Base-by-base conservation (phyloP, 2,329 filamentous ascomycete species). In the Pestalotiopsis fici region DNA sequence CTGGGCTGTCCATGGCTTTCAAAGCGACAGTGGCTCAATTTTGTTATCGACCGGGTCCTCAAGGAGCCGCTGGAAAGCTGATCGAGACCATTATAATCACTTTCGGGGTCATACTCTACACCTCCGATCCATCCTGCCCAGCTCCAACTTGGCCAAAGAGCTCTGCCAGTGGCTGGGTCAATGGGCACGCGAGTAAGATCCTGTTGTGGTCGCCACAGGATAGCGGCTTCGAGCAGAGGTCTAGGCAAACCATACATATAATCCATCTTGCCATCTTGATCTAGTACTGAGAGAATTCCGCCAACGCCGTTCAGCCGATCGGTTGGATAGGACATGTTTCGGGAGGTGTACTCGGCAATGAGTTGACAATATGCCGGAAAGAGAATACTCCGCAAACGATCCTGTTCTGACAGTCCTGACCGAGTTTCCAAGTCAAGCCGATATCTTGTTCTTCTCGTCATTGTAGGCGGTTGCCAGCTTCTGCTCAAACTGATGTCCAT, bases 291-390 rank as follows among this genome's bases (percentile, higher is more conserved):
- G 3, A 68, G 39, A 18, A 68, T 37, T 21, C 66, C 66, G 4
- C 15, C n/a, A 9, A 64, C 31, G 12, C 63, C 66, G 2, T 59
- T 55, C 15, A 68, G 43, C 9, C 66, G 59, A 54, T 68, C 66
- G 23, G 60, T 43, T 18, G 59, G 25, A 28, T 54, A 63, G 2
- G 66, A 54, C 66, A 68, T 65, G 18, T 55, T 37, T 27, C 66
- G 63, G 27, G 43, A 47, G 2, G 66, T 68, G 35, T 68, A 68
- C 54, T 66, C 66, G 5, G 64, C 25, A 31, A 68, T 59, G 11
- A 68, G 39, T n/a, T 57, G 47, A 13, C 56, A 63, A 59, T 66
- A 68, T 21, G 50, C 47, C 1, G 37, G 47, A 28, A 65, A 62
- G 23, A 57, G 65, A 4, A 43, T 35, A 12, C 35, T 37, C 5